Evolutionary conservation across 2,329 filamentous ascomycete genomes (phyloP).

Genomic region (Colletotrichum lini): DNA sequence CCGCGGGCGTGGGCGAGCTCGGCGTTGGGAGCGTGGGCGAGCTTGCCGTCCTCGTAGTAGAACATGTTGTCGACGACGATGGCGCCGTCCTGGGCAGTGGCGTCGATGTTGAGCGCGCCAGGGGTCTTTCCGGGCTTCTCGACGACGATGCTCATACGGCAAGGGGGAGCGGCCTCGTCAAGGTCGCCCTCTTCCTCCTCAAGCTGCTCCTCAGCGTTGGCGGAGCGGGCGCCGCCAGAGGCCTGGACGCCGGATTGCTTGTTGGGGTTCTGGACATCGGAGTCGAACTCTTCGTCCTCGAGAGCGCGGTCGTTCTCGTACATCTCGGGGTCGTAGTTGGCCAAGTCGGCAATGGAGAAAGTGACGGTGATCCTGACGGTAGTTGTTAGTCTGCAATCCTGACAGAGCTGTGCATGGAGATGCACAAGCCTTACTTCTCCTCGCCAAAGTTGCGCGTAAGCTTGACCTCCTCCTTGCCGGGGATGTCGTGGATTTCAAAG

Average conservation of each 20-base stretch:
- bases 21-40: constrained; percentile 82
- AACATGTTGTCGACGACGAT: constrained; percentile 93
- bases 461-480: constrained; percentile 89
- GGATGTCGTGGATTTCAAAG: constrained; percentile 86
- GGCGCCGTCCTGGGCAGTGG: constrained; percentile 86
- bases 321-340: constrained; percentile 73
- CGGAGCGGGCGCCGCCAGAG: constrained; percentile 63
- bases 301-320: constrained; percentile 70
- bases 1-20: constrained; percentile 84
- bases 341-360: constrained; percentile 88
- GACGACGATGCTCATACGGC: constrained; percentile 86
- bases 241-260: constrained; percentile 70
- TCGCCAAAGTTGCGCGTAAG: constrained; percentile 87
- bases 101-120: constrained; percentile 89
- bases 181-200: constrained; percentile 65
- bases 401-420: background rate
- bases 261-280: constrained; percentile 65
- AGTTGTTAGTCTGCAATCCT: constrained; percentile 1
- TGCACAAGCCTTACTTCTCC: constrained; percentile 77
- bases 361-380: constrained; percentile 78
- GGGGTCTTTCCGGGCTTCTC: constrained; percentile 81
- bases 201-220: constrained; percentile 66
- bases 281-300: constrained; percentile 64
- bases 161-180: constrained; percentile 77
- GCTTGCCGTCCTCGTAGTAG: constrained; percentile 83